Base-by-base conservation (phyloP, 2,329 filamentous ascomycete genomes). In the Aspergillus sp. region DNA sequence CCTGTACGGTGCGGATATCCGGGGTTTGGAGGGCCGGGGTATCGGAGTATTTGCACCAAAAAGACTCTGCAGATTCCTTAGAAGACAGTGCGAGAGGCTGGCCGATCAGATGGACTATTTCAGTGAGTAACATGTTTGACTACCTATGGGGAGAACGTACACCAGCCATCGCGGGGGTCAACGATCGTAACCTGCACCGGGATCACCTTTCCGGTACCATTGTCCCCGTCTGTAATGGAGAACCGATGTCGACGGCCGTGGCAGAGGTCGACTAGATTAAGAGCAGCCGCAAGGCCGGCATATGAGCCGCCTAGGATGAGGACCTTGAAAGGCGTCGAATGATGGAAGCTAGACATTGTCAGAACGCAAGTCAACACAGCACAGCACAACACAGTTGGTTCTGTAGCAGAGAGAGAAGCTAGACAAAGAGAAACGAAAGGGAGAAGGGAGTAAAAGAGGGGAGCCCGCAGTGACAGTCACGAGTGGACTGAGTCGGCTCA, bases 121-220 rank as follows among this genome's bases (percentile, higher is more conserved):
- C 1, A 11, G 9, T 31, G 27, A 31, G 27, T 17, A 21, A 43
- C 33, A 60, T 39, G 51, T 56, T 31, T 24, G 23, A 14, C 0
- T 24, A 5, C 8, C 19, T n/a, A 33, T 12, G 33, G 44, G 39
- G 3, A 15, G 6, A 14, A 14, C 7, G 19, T 78, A 92, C 89
- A 92, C 71, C 86, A 92, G n/a, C 90, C 90, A 77, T 93, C 90
- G n/a, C 88, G 80, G 72, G 92, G 88, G 66, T 93, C 89, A 23
- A 90, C 85, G 21, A 93, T 82, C 21, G 88, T 91, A 51, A 93
- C 86, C 39, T 91, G 82, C 14, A 90, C 73, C 1, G 84, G 80
- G 45, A 88, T 77, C n/a, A 27, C n/a, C 51, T 58, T 58, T 4
- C 51, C 51, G 3, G 56, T 48, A 1, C 46, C 56, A 9, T 55